phyloP scores from a whole-genome alignment of 2,329 filamentous ascomycete species.

The Ascochyta pisi region DNA sequence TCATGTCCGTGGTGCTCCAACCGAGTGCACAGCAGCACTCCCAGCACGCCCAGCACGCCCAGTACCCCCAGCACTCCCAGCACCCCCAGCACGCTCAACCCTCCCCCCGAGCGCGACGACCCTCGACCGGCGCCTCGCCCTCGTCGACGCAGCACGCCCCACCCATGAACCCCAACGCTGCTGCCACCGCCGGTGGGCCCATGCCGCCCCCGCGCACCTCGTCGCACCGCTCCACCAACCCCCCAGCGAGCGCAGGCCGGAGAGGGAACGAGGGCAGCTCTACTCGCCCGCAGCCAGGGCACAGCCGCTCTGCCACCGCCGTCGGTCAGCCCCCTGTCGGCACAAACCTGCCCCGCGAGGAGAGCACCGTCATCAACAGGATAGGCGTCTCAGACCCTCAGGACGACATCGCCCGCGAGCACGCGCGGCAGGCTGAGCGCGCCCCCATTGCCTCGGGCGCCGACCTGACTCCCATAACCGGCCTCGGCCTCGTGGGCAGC shows the following conservation, averaged over 20 bases:
- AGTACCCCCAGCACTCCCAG: conserved; percentile 51
- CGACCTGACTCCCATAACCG: conserved; percentile 55
- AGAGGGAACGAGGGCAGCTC: conserved; percentile 53
- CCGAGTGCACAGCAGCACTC: conserved; percentile 46
- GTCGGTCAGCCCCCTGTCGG: conserved; percentile 62
- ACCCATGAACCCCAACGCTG: conserved; percentile 55
- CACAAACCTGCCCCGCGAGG: conserved; percentile 70
- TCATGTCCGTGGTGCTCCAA: conserved; percentile 48
- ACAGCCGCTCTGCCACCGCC: conserved; percentile 56
- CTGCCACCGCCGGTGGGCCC: conserved; percentile 65
- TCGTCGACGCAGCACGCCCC: conserved; percentile 46
- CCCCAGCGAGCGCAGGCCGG: conserved; percentile 45
- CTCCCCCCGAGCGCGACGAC: no score
- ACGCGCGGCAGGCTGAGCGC: conserved; percentile 71
- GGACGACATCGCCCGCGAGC: conserved; percentile 74
- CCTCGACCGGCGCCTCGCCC: conserved; percentile 21
- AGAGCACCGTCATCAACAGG: conserved; percentile 79
- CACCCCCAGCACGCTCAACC: conserved; percentile 38
- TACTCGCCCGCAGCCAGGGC: conserved; percentile 44
- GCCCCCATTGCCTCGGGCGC: conserved; percentile 52
- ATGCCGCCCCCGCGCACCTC: conserved; percentile 81
- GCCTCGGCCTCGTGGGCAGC: conserved; percentile 57
- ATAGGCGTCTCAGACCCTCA: conserved; percentile 78
- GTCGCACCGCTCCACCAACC: conserved; percentile 64
- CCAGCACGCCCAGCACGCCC: conserved; percentile 24